Conservation (phyloP, 441 rosid genomes). For the Populus hybrid region DNA sequence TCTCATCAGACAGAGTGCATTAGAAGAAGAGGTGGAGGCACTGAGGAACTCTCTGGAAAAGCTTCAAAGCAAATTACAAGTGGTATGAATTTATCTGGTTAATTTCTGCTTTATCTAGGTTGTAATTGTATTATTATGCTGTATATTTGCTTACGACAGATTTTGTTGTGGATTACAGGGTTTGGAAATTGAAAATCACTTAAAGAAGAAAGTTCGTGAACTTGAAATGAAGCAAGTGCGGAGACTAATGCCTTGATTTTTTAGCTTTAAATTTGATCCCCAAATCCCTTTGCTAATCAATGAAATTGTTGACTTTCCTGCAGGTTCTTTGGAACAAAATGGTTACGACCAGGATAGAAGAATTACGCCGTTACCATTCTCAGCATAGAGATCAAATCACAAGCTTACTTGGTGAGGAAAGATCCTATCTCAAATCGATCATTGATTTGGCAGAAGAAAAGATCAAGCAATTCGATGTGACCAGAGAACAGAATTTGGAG, state of each 20-base stretch:
- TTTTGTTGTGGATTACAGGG: slow-evolving; percentile 51
- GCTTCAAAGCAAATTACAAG: slow-evolving; percentile 68
- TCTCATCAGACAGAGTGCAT: slow-evolving; percentile 92
- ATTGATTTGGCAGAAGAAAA: slow-evolving; percentile 48
- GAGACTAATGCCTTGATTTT: slow-evolving; percentile 14
- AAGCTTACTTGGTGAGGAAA: slow-evolving; percentile 66
- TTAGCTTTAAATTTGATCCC: slow-evolving; percentile 1
- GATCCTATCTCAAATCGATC: slow-evolving; percentile 41
- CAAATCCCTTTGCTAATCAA: slow-evolving; percentile 12
- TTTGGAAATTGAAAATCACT: slow-evolving; percentile 90
- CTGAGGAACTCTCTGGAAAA: slow-evolving; percentile 55
- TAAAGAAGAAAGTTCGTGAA: slow-evolving; percentile 71
- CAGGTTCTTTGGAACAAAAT: slow-evolving; percentile 61
- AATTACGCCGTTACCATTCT: slow-evolving; percentile 55
- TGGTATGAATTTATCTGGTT: slow-evolving; percentile 55
- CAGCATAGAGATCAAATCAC: slow-evolving; percentile 50
- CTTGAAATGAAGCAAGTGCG: slow-evolving; percentile 81
- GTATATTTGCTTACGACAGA: neutral
- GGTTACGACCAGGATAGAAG: slow-evolving; percentile 45
- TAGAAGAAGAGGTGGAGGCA: slow-evolving; percentile 76
- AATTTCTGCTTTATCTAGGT: slow-evolving; percentile 8
- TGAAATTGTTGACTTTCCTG: slow-evolving; percentile 26
- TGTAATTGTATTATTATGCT: slow-evolving; percentile 7
- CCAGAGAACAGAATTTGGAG: slow-evolving; percentile 33
- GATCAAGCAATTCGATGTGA: slow-evolving; percentile 29